Evolutionary conservation across 176 grass and related monocot species (phyloP).

Genomic region (Oropetium thomaeum): DNA sequence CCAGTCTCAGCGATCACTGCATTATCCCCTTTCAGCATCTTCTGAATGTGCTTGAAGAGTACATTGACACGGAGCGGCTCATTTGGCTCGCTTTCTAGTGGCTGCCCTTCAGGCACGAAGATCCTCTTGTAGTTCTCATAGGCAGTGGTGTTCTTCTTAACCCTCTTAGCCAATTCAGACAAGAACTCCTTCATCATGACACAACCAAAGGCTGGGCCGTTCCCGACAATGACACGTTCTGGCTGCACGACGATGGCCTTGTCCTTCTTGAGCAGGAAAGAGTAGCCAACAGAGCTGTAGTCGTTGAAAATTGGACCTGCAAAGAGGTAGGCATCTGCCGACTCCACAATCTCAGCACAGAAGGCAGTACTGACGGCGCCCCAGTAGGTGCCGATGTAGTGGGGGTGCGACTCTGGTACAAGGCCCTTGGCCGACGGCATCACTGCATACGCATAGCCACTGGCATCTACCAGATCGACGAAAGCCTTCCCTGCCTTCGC

Average conservation of each 20-base stretch:
- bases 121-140: slow-evolving; percentile 79
- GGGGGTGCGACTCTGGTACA: slow-evolving; percentile 67
- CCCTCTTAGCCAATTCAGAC: slow-evolving; percentile 50
- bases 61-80: slow-evolving; percentile 76
- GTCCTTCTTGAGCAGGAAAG: slow-evolving; percentile 87
- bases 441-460: slow-evolving; percentile 65
- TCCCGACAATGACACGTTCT: slow-evolving; percentile 64
- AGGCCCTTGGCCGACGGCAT: slow-evolving; percentile 91
- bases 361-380: slow-evolving; percentile 80
- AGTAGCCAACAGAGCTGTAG: slow-evolving; percentile 92
- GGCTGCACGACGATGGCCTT: slow-evolving; percentile 80
- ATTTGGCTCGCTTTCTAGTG: slow-evolving; percentile 45
- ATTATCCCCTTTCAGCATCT: slow-evolving; percentile 55
- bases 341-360: slow-evolving; percentile 82
- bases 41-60: slow-evolving; percentile 78
- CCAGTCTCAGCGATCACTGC: slow-evolving; percentile 80
- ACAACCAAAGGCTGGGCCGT: slow-evolving; percentile 67
- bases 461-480: slow-evolving; percentile 47
- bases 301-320: slow-evolving; percentile 87
- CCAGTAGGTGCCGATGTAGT: slow-evolving; percentile 88
- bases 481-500: slow-evolving; percentile 65
- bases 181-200: slow-evolving; percentile 81
- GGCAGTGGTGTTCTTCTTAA: slow-evolving; percentile 69
- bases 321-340: slow-evolving; percentile 79
- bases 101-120: slow-evolving; percentile 70